phyloP scores from a whole-genome alignment of 371 early-diverging fungal species.

The Mortierella sp. region DNA sequence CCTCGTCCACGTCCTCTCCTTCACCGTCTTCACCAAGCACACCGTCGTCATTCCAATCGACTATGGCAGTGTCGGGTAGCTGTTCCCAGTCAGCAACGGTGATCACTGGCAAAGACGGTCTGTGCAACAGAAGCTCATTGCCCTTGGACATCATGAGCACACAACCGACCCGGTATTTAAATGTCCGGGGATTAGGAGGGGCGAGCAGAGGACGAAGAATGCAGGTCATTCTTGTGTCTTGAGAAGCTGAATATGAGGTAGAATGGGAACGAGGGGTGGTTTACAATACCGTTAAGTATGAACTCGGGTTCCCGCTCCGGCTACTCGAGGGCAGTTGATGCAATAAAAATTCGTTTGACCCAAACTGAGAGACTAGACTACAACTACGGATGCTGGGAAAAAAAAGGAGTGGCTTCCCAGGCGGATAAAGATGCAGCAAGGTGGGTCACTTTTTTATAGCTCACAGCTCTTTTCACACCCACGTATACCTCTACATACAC shows the following conservation, averaged over 20 bases:
- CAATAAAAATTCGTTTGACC: too few relatives aligned
- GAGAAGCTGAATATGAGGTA: too few relatives aligned
- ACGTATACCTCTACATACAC: background rate
- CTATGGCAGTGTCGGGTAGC: background rate
- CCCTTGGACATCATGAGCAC: constrained; percentile 15
- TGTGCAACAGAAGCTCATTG: constrained; percentile 5
- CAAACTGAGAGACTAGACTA: too few relatives aligned
- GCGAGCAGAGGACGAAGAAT: constrained; percentile 36
- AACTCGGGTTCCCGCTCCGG: too few relatives aligned
- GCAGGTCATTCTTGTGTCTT: constrained; percentile 49
- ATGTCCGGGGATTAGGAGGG: constrained; percentile 47
- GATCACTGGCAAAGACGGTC: constrained; percentile 10
- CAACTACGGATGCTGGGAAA: too few relatives aligned
- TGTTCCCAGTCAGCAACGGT: background rate
- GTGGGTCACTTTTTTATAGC: too few relatives aligned
- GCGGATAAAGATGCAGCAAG: too few relatives aligned
- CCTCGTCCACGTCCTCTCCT: constrained; percentile 22
- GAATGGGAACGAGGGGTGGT: too few relatives aligned
- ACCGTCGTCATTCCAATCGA: constrained; percentile 21
- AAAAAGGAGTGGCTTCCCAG: too few relatives aligned
- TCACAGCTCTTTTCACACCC: too few relatives aligned
- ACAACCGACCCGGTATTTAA: constrained; percentile 38
- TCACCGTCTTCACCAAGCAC: constrained; percentile 36
- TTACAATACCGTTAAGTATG: too few relatives aligned
- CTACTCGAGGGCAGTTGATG: too few relatives aligned